Percentiles rank a stretch among this genome's conserved stretches.
phyloP scores from a whole-genome alignment of 1,139 yeast genomes.

The Suhomyces choctaworum region DNA sequence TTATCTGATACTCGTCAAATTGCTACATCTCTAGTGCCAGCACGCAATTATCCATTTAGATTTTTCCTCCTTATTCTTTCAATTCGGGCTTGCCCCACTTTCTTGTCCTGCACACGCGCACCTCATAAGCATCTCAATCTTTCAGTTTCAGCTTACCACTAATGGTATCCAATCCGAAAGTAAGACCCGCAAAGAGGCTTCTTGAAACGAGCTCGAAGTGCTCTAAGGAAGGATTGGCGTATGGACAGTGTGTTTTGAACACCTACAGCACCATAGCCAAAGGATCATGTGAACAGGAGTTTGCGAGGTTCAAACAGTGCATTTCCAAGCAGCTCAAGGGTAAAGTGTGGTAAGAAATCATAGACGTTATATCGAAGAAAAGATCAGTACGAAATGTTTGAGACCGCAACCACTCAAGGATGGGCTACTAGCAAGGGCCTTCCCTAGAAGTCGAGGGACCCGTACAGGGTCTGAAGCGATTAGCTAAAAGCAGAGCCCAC shows the following conservation, averaged over 20 bases:
- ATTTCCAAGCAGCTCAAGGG: constrained; percentile 14
- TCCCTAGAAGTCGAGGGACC: no score
- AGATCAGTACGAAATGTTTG: no score
- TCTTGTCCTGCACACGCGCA: neutral
- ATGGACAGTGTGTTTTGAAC: constrained; percentile 63
- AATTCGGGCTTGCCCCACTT: no score
- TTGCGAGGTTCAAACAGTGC: constrained; percentile 56
- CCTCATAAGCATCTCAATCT: neutral
- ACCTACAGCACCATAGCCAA: constrained; percentile 56
- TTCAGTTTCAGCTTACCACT: neutral
- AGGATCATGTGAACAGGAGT: constrained; percentile 60
- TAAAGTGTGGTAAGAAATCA: constrained; percentile 2
- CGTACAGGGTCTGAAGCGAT: no score
- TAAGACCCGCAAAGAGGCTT: constrained; percentile 44
- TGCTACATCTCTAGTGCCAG: no score
- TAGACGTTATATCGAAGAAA: no score
- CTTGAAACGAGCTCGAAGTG: constrained; percentile 40
- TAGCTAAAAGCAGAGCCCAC: no score
- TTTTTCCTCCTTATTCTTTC: neutral
- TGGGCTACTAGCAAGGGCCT: no score
- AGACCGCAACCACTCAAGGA: no score
- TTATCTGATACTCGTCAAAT: no score
- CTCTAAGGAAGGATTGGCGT: constrained; percentile 46
- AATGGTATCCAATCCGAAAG: constrained; percentile 20
- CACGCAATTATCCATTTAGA: neutral